Evolutionary conservation across 257 asterid species (phyloP), one percentile per base, ranked within the genome.

Genomic region (Petunia secreta): DNA sequence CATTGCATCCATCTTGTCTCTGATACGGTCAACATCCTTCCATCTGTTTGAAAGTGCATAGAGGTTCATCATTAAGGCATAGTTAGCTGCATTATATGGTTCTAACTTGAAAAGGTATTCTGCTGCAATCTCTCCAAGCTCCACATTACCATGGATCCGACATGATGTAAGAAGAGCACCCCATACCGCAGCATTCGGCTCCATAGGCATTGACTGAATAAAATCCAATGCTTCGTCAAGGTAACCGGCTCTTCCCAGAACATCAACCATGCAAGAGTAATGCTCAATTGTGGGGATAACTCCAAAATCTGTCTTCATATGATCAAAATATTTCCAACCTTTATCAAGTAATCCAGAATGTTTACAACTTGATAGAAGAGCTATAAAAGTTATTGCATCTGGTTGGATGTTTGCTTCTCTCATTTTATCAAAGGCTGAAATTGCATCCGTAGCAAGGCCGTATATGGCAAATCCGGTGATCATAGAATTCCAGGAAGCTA

Each of bases 211-310:
- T 63, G 80, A 80, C 73, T 62, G 75, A 79, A 88, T 88, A 71
- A 90, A 85, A 75, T 91, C 91, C 84, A 90, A 89, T 2, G 96
- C 96, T 85, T 91, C 92, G 14, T 91, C 93, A 36, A 91, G 87
- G 77, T 88, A 91, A 5, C 96, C 92, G 6, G 82, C 86, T 83
- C 86, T 85, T 85, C 90, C 96, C 36, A 89, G 90, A 16, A 91
- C 90, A 85, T 91, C 96, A 82, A 91, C 92, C 93, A 89, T 87
- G 81, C 92, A 88, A 40, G 93, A 89, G 78, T 86, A 88, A 81
- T 91, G 96, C 81, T 91, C 89, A 57, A 89, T 88, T 53, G 88
- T 86, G 11, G 93, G 96, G 71, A 25, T 75, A 79, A 88, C 85
- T 39, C 87, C 86, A 54, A 84, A 82, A 57, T 88, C 79, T 8